Conservation (phyloP, 2,329 filamentous ascomycete genomes). For the Epicoccum nigrum region DNA sequence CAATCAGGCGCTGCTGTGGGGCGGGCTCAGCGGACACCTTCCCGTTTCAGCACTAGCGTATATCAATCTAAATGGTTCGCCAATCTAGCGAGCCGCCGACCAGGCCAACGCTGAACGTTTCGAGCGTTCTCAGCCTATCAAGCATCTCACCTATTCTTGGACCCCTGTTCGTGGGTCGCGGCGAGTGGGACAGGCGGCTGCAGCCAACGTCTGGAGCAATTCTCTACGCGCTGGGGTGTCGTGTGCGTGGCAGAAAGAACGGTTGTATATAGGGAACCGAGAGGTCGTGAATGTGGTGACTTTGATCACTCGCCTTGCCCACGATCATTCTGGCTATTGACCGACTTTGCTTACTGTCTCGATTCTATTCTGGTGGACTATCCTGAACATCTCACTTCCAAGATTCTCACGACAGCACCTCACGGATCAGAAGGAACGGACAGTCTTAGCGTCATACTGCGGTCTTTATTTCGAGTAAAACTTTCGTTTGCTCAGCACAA, state of each 20-base stretch:
- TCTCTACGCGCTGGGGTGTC: conserved; percentile 15
- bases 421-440: conserved; percentile 1
- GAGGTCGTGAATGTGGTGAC: conserved; percentile 12
- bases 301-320: conserved; percentile 9
- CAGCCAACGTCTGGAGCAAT: neutral
- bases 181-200: conserved; percentile 20
- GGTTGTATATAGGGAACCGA: conserved; percentile 14
- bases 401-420: conserved; percentile 13
- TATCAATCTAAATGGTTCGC: neutral
- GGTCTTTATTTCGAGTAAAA: conserved; percentile 8
- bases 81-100: conserved; percentile 16
- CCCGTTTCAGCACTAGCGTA: neutral
- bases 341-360: conserved; percentile 9
- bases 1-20: conserved; percentile 20
- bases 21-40: neutral
- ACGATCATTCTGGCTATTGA: neutral
- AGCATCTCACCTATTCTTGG: conserved; percentile 4
- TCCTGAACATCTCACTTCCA: neutral
- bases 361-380: conserved; percentile 8
- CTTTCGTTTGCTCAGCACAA: neutral
- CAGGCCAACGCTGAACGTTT: neutral
- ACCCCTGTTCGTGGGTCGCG: neutral
- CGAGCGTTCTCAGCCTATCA: conserved; percentile 1
- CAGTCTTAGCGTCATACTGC: neutral
- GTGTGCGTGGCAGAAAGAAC: conserved; percentile 12